Percentiles rank a stretch among this genome's conserved stretches.
phyloP scores from a whole-genome alignment of 305 asterid genomes.

The Ajuga reptans region DNA sequence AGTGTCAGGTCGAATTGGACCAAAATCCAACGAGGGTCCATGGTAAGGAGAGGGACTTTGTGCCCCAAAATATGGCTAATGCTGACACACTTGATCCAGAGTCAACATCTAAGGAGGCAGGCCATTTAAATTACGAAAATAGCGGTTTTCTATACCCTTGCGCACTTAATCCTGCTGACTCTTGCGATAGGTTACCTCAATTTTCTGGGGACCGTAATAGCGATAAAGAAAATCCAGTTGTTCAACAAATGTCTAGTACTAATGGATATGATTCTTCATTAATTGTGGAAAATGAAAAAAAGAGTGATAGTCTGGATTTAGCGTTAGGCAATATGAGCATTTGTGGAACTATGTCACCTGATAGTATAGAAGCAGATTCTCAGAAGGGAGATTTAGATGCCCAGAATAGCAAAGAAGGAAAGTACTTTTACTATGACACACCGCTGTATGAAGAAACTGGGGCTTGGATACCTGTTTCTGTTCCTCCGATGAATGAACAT shows the following conservation, averaged over 20 bases:
- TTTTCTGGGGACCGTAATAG: conserved; percentile 21
- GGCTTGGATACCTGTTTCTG: conserved; percentile 91
- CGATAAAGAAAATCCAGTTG: conserved; percentile 17
- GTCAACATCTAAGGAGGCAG: conserved; percentile 18
- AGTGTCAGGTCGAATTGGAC: conserved; percentile 9
- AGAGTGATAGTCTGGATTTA: conserved; percentile 14
- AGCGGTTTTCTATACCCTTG: background rate
- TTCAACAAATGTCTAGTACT: conserved; percentile 18
- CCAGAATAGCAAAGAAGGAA: conserved; percentile 33
- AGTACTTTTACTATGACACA: conserved; percentile 65
- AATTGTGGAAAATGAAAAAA: conserved; percentile 16
- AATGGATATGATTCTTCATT: conserved; percentile 18
- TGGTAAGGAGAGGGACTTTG: conserved; percentile 16
- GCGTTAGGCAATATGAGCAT: conserved; percentile 8
- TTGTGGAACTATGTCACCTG: conserved; percentile 19
- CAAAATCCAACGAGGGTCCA: background rate
- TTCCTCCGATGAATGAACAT: conserved; percentile 87
- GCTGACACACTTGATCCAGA: conserved; percentile 16
- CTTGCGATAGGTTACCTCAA: conserved; percentile 15
- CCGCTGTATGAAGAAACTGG: conserved; percentile 91
- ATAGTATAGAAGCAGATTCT: conserved; percentile 19
- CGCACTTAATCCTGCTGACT: conserved; percentile 4
- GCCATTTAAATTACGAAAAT: conserved; percentile 6
- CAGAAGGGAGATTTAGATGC: conserved; percentile 26
- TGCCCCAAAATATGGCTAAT: conserved; percentile 20